Conservation (phyloP, 2,329 filamentous ascomycete genomes). For the Alternaria conjuncta region DNA sequence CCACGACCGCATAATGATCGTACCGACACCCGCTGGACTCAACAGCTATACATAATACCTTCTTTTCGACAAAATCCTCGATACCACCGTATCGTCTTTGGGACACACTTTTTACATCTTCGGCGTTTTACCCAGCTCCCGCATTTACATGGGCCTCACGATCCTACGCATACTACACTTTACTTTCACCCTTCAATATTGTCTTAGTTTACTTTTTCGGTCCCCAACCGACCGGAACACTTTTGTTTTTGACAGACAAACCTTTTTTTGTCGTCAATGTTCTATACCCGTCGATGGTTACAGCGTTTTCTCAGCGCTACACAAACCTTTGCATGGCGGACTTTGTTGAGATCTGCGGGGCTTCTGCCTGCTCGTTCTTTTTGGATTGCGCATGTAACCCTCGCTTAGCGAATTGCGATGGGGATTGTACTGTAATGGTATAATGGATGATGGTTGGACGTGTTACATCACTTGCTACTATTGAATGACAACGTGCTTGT, state of each 20-base stretch:
- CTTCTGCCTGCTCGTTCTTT: slow-evolving; percentile 11
- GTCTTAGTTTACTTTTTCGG: slow-evolving; percentile 14
- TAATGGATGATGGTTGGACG: slow-evolving; percentile 1
- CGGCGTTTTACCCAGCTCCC: slow-evolving; percentile 16
- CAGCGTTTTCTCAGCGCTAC: not conserved
- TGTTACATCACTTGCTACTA: not conserved
- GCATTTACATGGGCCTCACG: slow-evolving; percentile 28
- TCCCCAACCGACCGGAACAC: not conserved
- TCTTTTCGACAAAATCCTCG: slow-evolving; percentile 6
- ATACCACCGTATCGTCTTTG: slow-evolving; percentile 9
- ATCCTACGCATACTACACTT: slow-evolving; percentile 24
- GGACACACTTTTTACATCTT: slow-evolving; percentile 8
- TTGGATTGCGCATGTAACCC: slow-evolving; percentile 19
- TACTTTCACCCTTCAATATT: slow-evolving; percentile 16
- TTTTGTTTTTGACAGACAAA: not conserved
- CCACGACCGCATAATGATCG: slow-evolving; percentile 22
- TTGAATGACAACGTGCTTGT: not conserved
- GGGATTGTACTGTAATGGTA: slow-evolving; percentile 36
- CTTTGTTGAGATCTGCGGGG: not conserved
- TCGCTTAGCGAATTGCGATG: slow-evolving; percentile 6
- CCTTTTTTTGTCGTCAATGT: slow-evolving; percentile 1
- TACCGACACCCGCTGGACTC: slow-evolving; percentile 22
- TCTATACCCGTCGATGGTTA: slow-evolving; percentile 12
- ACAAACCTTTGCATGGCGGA: not conserved
- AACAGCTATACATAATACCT: slow-evolving; percentile 17